A percentile compares a stretch with the other conserved stretches of the same genome.
Conservation (phyloP, 73 alveolate genomes). For the Effrenium voratum region DNA sequence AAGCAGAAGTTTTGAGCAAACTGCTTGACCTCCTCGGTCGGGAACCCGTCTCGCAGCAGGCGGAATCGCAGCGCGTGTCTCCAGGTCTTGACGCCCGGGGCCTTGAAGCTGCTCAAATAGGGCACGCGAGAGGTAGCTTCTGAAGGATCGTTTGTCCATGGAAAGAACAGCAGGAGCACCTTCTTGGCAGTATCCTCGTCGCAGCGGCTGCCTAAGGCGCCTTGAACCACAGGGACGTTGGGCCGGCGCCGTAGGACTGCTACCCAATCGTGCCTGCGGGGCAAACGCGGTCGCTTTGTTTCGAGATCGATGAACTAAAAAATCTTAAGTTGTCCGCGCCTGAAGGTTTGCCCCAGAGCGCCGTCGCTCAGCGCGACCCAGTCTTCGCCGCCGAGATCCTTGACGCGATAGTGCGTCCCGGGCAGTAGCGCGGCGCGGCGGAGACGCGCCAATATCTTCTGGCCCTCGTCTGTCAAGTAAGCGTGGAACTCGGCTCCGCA, state of each 20-base stretch:
- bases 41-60: neutral
- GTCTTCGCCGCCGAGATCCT: neutral
- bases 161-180: conserved; percentile 18
- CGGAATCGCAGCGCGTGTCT: conserved; percentile 16
- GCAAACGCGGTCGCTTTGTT: too few relatives aligned
- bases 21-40: conserved; percentile 47
- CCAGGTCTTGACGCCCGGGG: neutral
- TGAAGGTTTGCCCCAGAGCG: neutral
- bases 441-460: neutral
- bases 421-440: neutral
- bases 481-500: too few relatives aligned
- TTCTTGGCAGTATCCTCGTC: conserved; percentile 33
- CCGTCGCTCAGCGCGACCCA: conserved; percentile 26
- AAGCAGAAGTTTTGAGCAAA: too few relatives aligned
- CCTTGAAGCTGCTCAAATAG: conserved; percentile 12
- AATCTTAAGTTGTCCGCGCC: too few relatives aligned
- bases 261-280: conserved; percentile 37
- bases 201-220: conserved; percentile 1
- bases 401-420: neutral
- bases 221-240: neutral
- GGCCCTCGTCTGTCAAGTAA: neutral
- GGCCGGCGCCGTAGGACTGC: neutral
- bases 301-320: too few relatives aligned
- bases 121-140: conserved; percentile 43
- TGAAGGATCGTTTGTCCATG: conserved; percentile 15